Evolutionary conservation across 2,329 filamentous ascomycete genomes (phyloP).

Genomic region (Pseudocercospora fijiensis): DNA sequence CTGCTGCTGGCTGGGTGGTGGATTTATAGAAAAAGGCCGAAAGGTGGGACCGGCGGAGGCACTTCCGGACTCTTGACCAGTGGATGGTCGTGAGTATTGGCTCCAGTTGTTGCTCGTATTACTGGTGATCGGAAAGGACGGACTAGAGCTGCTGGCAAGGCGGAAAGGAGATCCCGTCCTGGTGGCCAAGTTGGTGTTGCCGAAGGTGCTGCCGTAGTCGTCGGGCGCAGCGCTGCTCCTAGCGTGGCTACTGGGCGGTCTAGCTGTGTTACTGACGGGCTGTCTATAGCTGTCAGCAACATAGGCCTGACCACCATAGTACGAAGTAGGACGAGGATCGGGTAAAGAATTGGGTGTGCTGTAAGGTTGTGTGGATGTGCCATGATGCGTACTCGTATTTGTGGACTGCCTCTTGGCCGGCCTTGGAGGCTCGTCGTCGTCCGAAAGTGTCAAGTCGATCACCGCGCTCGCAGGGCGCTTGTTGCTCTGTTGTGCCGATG

Average conservation of each 20-base stretch:
- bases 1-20: slow-evolving; percentile 12
- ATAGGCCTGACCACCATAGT: slow-evolving; percentile 18
- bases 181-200: slow-evolving; percentile 9
- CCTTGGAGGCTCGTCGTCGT: slow-evolving; percentile 45
- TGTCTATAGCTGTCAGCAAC: slow-evolving; percentile 30
- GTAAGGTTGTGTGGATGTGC: slow-evolving; percentile 24
- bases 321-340: slow-evolving; percentile 24
- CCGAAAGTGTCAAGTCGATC: slow-evolving; percentile 51
- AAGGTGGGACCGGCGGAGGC: slow-evolving; percentile 5
- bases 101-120: slow-evolving; percentile 8
- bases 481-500: slow-evolving; percentile 38
- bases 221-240: slow-evolving; percentile 18
- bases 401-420: slow-evolving; percentile 37
- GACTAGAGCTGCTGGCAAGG: slow-evolving; percentile 14
- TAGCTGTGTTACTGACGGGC: slow-evolving; percentile 24
- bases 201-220: slow-evolving; percentile 6
- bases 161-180: slow-evolving; percentile 16
- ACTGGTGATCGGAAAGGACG: slow-evolving; percentile 14
- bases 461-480: slow-evolving; percentile 49
- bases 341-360: slow-evolving; percentile 29
- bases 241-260: slow-evolving; percentile 23
- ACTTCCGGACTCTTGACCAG: slow-evolving; percentile 8
- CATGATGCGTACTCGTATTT: slow-evolving; percentile 30
- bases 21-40: slow-evolving; percentile 15
- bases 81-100: slow-evolving; percentile 16